Percentiles rank a stretch among this genome's conserved stretches.
These are phyloP conservation scores for Dendrobium catenatum DNA, from an alignment of 106 monocot species.

Conservation along the genomic window DNA sequence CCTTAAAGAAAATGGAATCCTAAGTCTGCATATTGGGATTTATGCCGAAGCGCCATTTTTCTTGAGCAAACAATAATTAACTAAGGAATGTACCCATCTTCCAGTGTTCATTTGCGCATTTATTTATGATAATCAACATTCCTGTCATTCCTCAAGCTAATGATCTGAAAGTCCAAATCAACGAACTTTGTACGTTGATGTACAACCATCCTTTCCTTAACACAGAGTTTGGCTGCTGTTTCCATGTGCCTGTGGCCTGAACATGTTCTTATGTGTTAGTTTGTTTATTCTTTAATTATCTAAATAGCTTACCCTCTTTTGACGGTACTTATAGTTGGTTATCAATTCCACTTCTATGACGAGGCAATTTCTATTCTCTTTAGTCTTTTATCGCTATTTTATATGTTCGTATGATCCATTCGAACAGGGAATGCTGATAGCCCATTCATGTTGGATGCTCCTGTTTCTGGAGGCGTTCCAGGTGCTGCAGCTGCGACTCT, in stretches of 20 bases:
- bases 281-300: neutral
- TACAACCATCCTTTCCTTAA: neutral
- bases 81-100: neutral
- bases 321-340: neutral
- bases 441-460: conserved; percentile 93
- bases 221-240: neutral
- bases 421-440: conserved; percentile 28
- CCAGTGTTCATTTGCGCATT: neutral
- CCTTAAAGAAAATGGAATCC: too few species aligned
- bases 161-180: neutral
- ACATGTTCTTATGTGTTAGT: neutral
- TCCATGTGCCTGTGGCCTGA: neutral
- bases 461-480: conserved; percentile 96
- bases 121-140: neutral
- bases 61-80: neutral
- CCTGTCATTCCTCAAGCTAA: neutral
- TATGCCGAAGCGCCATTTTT: too few species aligned
- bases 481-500: conserved; percentile 87
- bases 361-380: neutral
- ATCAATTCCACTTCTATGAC: neutral
- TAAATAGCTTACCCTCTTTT: neutral
- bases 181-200: neutral
- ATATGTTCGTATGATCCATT: neutral
- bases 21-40: too few species aligned
- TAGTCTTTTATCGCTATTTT: neutral